phyloP scores from a whole-genome alignment of 2,329 filamentous ascomycete species.

The Sphaerostilbella broomeana region DNA sequence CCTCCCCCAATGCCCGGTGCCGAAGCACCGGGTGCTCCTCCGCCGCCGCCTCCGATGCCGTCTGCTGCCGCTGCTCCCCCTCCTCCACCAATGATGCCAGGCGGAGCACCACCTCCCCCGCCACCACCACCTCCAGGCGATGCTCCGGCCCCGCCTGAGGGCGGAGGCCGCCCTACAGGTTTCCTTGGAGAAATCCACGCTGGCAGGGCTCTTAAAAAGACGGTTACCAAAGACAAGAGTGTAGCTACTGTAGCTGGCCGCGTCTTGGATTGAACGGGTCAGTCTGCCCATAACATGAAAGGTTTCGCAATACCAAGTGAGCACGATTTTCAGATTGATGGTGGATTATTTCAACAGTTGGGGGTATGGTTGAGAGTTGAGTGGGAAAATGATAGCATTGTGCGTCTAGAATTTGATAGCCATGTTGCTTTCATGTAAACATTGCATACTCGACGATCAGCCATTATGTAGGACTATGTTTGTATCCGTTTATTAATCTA shows the following conservation, averaged over 20 bases:
- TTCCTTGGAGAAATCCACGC: constrained; percentile 78
- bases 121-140: constrained; percentile 41
- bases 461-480: constrained; percentile 1
- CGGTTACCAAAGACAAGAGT: constrained; percentile 83
- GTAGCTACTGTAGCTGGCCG: constrained; percentile 64
- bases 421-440: constrained; percentile 2
- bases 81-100: constrained; percentile 27
- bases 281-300: too few relatives aligned
- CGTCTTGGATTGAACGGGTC: constrained; percentile 61
- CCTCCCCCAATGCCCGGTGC: constrained; percentile 24
- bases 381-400: neutral
- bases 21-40: constrained; percentile 4
- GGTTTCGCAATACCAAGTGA: too few relatives aligned
- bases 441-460: neutral
- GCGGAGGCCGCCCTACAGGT: constrained; percentile 47
- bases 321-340: neutral
- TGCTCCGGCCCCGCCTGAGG: constrained; percentile 39
- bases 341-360: neutral
- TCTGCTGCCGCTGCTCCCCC: constrained; percentile 24
- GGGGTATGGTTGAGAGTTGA: neutral
- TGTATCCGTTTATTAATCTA: neutral
- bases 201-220: constrained; percentile 77
- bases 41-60: constrained; percentile 25
- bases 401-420: constrained; percentile 1
- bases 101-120: constrained; percentile 34